These are phyloP conservation scores for Kuraishia ogatae DNA, from an alignment of 805 yeast genomes.

Conservation along the genomic window DNA sequence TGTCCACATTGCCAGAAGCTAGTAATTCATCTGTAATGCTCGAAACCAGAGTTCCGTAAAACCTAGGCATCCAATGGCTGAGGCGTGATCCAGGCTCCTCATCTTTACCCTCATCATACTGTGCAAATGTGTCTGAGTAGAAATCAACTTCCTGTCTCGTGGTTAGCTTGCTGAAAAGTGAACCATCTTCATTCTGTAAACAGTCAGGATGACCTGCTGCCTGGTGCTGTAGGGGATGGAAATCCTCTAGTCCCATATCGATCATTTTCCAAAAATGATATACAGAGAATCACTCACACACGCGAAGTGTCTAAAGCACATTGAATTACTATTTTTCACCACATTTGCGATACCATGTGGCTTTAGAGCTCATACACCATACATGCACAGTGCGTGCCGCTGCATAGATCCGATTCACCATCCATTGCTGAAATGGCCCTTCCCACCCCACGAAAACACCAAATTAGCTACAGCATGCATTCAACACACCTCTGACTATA, in stretches of 20 bases:
- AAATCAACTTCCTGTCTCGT: conserved; percentile 63
- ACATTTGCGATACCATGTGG: too few relatives aligned
- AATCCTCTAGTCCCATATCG: background rate
- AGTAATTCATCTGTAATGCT: conserved; percentile 28
- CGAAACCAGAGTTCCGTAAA: conserved; percentile 47
- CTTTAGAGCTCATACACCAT: too few relatives aligned
- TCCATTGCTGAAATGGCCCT: too few relatives aligned
- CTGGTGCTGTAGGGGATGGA: conserved; percentile 41
- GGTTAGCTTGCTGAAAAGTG: conserved; percentile 67
- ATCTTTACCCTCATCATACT: conserved; percentile 12
- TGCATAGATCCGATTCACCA: too few relatives aligned
- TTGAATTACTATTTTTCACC: too few relatives aligned
- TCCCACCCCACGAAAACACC: background rate
- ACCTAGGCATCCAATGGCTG: conserved; percentile 54
- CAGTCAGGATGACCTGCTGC: conserved; percentile 95
- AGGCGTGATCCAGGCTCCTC: conserved; percentile 25
- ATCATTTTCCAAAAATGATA: background rate
- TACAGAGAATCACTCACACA: background rate
- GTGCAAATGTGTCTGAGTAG: conserved; percentile 34
- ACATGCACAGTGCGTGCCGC: too few relatives aligned
- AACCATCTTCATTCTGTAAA: conserved; percentile 51
- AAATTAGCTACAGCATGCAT: background rate
- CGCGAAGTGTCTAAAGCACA: background rate
- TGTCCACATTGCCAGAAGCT: conserved; percentile 13
- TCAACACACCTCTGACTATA: background rate